phyloP scores from a whole-genome alignment of 768 basidiomycete genomes.

The Rhodotorula paludigena region DNA sequence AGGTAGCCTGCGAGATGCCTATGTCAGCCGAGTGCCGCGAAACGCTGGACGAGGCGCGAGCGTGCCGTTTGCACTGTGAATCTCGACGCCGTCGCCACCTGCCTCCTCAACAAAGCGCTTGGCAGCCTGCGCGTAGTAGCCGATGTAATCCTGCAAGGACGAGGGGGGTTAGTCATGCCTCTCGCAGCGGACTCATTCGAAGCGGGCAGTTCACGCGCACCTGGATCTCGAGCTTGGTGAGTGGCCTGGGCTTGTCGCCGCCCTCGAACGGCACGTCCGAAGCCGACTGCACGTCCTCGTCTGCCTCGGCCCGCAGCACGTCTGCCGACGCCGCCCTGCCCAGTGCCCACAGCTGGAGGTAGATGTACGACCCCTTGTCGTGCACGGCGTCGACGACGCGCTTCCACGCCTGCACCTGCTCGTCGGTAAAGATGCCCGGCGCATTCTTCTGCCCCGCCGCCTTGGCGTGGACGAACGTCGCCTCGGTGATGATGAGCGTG shows the following conservation, averaged over 20 bases:
- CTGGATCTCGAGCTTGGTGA: slow-evolving; percentile 49
- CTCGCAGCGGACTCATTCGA: too few species aligned
- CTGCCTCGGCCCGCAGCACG: slow-evolving; percentile 5
- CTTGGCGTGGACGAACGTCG: slow-evolving; percentile 41
- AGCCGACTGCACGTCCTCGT: slow-evolving; percentile 25
- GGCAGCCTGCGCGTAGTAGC: slow-evolving; percentile 56
- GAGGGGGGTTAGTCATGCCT: background rate
- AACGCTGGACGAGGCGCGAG: too few species aligned
- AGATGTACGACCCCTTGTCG: slow-evolving; percentile 55
- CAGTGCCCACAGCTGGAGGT: slow-evolving; percentile 59
- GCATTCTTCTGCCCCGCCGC: slow-evolving; percentile 52
- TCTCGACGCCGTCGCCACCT: slow-evolving; percentile 65
- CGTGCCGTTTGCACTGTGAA: slow-evolving; percentile 46
- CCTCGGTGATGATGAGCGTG: slow-evolving; percentile 58
- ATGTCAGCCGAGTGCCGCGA: too few species aligned
- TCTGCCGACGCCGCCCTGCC: slow-evolving; percentile 50
- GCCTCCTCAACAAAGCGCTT: slow-evolving; percentile 53
- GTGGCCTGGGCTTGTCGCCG: slow-evolving; percentile 23
- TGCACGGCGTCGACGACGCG: slow-evolving; percentile 59
- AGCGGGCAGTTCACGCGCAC: slow-evolving; percentile 47
- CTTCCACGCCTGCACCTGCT: slow-evolving; percentile 60
- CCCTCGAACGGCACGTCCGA: slow-evolving; percentile 27
- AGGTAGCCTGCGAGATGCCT: slow-evolving; percentile 22
- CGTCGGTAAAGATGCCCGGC: slow-evolving; percentile 3
- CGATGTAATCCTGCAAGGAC: slow-evolving; percentile 47